A percentile compares a stretch with the other conserved stretches of the same genome.
These are phyloP conservation scores for Paracamarosporium sp. DNA, from an alignment of 2,329 filamentous ascomycete genomes.

Conservation along the genomic window DNA sequence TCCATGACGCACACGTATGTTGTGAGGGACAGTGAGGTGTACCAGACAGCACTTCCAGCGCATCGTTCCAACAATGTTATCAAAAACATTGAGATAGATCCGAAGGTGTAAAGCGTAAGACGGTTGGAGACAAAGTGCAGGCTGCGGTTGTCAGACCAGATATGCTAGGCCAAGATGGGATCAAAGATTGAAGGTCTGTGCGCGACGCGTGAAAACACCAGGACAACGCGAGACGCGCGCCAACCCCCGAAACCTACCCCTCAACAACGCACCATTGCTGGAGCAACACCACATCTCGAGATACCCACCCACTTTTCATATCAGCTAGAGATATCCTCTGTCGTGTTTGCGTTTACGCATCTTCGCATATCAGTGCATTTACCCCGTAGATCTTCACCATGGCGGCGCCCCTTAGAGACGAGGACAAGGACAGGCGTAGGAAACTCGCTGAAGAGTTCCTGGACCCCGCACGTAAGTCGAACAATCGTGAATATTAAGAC, in stretches of 20 bases:
- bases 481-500: neutral
- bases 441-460: slow-evolving; percentile 91
- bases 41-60: too few relatives aligned
- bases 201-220: neutral
- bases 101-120: neutral
- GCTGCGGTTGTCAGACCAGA: neutral
- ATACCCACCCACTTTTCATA: slow-evolving; percentile 15
- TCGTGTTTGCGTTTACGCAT: neutral
- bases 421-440: slow-evolving; percentile 82
- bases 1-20: too few relatives aligned
- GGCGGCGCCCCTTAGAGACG: slow-evolving; percentile 69
- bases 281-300: slow-evolving; percentile 15
- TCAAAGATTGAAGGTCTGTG: neutral
- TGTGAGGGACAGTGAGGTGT: too few relatives aligned
- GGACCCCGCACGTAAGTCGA: slow-evolving; percentile 77
- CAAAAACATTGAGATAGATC: too few relatives aligned
- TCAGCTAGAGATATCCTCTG: neutral
- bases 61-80: too few relatives aligned
- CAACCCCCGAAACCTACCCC: slow-evolving; percentile 26
- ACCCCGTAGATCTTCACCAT: slow-evolving; percentile 21
- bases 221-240: slow-evolving; percentile 8
- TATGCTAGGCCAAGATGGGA: neutral
- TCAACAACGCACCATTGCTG: slow-evolving; percentile 12
- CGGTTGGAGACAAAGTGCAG: neutral
- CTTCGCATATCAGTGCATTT: neutral